Percentiles rank a stretch among this genome's conserved stretches.
phyloP scores from a whole-genome alignment of 2,329 filamentous ascomycete species.

The Colletotrichum coccodes region DNA sequence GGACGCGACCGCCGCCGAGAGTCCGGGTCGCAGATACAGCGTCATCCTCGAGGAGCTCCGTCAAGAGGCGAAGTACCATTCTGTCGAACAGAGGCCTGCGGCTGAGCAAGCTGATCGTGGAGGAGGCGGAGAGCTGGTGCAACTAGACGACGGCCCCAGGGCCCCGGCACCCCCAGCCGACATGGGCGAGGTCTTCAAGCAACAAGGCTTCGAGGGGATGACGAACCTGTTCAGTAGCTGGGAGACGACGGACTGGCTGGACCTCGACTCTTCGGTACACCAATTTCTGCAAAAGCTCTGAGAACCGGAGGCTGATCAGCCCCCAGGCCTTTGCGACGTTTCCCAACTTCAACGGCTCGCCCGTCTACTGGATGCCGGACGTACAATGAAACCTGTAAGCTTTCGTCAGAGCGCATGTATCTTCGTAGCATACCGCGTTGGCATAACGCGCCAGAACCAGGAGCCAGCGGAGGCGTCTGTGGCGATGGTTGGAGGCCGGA shows the following conservation, averaged over 20 bases:
- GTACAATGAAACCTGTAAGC: neutral
- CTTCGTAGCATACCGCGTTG: no score
- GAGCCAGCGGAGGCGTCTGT: no score
- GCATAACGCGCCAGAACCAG: no score
- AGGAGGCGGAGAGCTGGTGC: neutral
- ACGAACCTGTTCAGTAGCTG: conserved; percentile 36
- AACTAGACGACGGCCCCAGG: conserved; percentile 5
- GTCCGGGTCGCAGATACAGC: conserved; percentile 58
- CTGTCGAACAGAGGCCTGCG: neutral
- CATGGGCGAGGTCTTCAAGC: conserved; percentile 22
- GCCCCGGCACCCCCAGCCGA: conserved; percentile 11
- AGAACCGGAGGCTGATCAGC: conserved; percentile 7
- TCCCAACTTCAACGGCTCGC: conserved; percentile 28
- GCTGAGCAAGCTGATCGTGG: neutral
- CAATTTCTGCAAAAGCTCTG: neutral
- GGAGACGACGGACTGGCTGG: conserved; percentile 44
- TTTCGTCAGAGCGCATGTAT: no score
- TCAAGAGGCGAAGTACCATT: conserved; percentile 44
- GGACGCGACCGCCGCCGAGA: conserved; percentile 48
- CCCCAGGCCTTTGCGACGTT: conserved; percentile 33
- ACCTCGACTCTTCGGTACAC: conserved; percentile 41
- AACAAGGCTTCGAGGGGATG: conserved; percentile 28
- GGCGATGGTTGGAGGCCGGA: no score
- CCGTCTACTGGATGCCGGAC: conserved; percentile 29
- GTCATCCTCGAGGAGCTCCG: conserved; percentile 63